Base-by-base conservation (phyloP, 805 yeast genomes). In the Spathaspora girioi region DNA sequence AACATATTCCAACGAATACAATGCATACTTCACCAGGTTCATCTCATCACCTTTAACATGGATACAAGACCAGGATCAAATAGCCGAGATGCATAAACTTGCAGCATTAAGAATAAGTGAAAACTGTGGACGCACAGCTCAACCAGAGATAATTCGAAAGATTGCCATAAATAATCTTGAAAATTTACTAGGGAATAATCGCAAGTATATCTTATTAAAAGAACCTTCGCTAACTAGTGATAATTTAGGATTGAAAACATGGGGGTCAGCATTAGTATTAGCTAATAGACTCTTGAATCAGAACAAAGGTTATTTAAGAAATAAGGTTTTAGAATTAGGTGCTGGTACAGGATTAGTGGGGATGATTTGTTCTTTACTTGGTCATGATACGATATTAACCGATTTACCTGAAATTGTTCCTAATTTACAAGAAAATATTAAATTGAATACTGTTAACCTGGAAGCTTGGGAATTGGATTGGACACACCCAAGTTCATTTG, bases 281-380 rank as follows among this genome's bases (percentile, higher is more conserved):
- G 78, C 94, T 2, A 70, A 77, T 32, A 67, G 87, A 23, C 63
- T 89, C 3, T 64, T 77, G 5, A 57, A 49, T n/a, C 7, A 27
- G 9, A 20, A 55, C n/a, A 46, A 54, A 1, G 38, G 48, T 5
- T 63, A 63, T 27, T 54, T 68, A 2, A 20, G 45, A 14, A 66
- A 60, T 18, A 65, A 69, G 0, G 64, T 84, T 0, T 64, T 88
- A 27, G 99, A 93, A 60, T 70, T 94, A n/a, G 99, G 99, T 0
- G 77, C 98, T 0, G 99, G 99, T 0, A 94, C 99, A 0, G 99
- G 99, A 0, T 73, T 93, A 14, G 86, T 85, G 2, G 97, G 98
- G 0, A 86, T 94, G 35, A 76, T 84, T 0, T 76, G 88, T 50
- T 80, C 79, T 0, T 51, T 74, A 8, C 59, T 85, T 5, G 90